Percentiles rank a stretch among this genome's conserved stretches.
These are phyloP conservation scores for Melampsora americana DNA, from an alignment of 1,284 basidiomycete genomes.

Conservation along the genomic window DNA sequence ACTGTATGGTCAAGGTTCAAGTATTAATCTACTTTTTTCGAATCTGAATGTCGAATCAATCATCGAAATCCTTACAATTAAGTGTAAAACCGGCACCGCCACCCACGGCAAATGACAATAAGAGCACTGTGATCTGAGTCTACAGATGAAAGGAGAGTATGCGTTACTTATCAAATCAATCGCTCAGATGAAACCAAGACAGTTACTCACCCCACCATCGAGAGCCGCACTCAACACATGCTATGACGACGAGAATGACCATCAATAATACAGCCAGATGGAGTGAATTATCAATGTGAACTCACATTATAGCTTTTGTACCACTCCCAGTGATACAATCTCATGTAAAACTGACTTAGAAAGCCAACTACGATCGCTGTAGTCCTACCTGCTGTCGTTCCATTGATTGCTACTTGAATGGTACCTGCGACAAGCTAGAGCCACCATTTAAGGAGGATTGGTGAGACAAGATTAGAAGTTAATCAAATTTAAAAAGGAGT, in stretches of 20 bases:
- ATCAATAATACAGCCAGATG: background rate
- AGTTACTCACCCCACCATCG: conserved; percentile 42
- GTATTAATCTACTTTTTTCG: background rate
- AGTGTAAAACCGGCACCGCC: conserved; percentile 11
- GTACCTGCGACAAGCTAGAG: conserved; percentile 40
- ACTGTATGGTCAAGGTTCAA: background rate
- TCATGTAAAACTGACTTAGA: conserved; percentile 41
- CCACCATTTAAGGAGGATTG: background rate
- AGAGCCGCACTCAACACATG: conserved; percentile 44
- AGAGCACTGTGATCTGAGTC: conserved; percentile 42
- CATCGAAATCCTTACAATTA: conserved; percentile 23
- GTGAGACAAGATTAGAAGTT: background rate
- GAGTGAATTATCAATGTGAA: background rate
- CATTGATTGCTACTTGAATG: conserved; percentile 44
- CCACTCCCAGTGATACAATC: conserved; percentile 33
- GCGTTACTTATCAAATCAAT: background rate
- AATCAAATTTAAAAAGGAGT: background rate
- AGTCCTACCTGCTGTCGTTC: conserved; percentile 35
- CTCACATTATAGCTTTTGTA: conserved; percentile 41
- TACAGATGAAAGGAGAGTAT: background rate
- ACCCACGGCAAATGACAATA: conserved; percentile 41
- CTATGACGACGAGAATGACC: conserved; percentile 1
- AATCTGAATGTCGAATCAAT: background rate
- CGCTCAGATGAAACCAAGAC: background rate
- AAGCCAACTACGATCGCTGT: conserved; percentile 41